Conservation (phyloP, 2,329 filamentous ascomycete genomes). For the Zasmidium angulare region DNA sequence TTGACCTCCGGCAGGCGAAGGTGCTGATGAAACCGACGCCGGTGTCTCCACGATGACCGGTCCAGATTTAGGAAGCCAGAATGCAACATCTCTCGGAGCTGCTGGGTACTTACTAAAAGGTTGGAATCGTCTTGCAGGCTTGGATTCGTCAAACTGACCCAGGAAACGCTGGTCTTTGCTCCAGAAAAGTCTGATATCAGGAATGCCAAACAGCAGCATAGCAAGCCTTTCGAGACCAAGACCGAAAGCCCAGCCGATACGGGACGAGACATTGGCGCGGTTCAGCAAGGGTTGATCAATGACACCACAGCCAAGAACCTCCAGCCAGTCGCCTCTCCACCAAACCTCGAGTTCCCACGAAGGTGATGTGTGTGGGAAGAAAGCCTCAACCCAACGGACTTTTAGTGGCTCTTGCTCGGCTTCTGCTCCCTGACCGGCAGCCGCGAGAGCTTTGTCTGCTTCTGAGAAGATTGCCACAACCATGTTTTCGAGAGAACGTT, state of each 20-base stretch:
- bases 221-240: conserved; percentile 91
- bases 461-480: conserved; percentile 85
- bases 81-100: conserved; percentile 89
- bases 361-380: conserved; percentile 94
- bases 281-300: conserved; percentile 79
- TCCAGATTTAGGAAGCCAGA: conserved; percentile 67
- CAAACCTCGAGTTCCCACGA: conserved; percentile 96
- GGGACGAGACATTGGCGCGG: conserved; percentile 71
- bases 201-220: conserved; percentile 95
- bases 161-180: conserved; percentile 81
- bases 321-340: conserved; percentile 93
- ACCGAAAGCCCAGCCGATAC: conserved; percentile 93
- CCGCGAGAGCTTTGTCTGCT: conserved; percentile 64
- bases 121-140: conserved; percentile 64
- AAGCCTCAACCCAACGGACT: conserved; percentile 93
- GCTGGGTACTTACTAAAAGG: conserved; percentile 90
- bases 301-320: conserved; percentile 90
- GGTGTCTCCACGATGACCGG: conserved; percentile 32
- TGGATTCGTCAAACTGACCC: conserved; percentile 66
- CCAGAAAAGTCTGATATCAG: conserved; percentile 97
- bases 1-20: conserved; percentile 36
- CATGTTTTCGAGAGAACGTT: conserved; percentile 83
- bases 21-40: conserved; percentile 33
- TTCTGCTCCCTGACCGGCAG: conserved; percentile 37
- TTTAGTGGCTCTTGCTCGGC: conserved; percentile 67